phyloP scores from a whole-genome alignment of 1,139 yeast species.

The Geotrichum citri-aurantii region DNA sequence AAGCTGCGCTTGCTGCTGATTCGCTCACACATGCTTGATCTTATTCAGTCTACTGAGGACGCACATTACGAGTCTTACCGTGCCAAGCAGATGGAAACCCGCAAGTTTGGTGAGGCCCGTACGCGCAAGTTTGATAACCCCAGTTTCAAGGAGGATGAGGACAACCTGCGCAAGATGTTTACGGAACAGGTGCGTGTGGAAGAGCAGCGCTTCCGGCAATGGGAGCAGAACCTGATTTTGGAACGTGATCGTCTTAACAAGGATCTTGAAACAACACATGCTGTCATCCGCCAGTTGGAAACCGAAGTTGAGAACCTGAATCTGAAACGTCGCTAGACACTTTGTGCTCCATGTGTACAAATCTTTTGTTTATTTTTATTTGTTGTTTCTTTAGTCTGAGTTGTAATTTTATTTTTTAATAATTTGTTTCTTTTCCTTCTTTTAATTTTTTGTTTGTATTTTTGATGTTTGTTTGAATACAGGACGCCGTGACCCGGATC shows the following conservation, averaged over 20 bases:
- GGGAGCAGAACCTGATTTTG: slow-evolving; percentile 94
- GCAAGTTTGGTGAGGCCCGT: slow-evolving; percentile 45
- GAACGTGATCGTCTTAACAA: slow-evolving; percentile 92
- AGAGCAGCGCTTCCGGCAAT: slow-evolving; percentile 94
- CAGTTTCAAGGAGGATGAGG: slow-evolving; percentile 92
- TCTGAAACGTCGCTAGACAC: slow-evolving; percentile 11
- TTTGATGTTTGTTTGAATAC: neutral
- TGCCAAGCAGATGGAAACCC: slow-evolving; percentile 66
- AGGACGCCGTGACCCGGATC: no score
- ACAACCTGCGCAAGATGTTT: slow-evolving; percentile 84
- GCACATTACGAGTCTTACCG: slow-evolving; percentile 87
- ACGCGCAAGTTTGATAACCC: slow-evolving; percentile 60
- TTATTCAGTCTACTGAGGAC: slow-evolving; percentile 84
- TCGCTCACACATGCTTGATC: slow-evolving; percentile 91
- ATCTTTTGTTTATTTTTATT: no score
- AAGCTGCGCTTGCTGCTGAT: slow-evolving; percentile 80
- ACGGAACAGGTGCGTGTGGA: slow-evolving; percentile 98
- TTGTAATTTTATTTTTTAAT: no score
- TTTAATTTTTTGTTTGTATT: neutral
- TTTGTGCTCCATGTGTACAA: neutral
- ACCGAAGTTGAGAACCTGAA: slow-evolving; percentile 31
- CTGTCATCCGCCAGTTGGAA: slow-evolving; percentile 35
- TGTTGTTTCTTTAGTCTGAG: no score
- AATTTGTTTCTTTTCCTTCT: neutral
- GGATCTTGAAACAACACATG: slow-evolving; percentile 85